Evolutionary conservation across 257 asterid species (phyloP), one percentile per base, ranked within the genome.

Genomic region (Knoxia roxburghii): DNA sequence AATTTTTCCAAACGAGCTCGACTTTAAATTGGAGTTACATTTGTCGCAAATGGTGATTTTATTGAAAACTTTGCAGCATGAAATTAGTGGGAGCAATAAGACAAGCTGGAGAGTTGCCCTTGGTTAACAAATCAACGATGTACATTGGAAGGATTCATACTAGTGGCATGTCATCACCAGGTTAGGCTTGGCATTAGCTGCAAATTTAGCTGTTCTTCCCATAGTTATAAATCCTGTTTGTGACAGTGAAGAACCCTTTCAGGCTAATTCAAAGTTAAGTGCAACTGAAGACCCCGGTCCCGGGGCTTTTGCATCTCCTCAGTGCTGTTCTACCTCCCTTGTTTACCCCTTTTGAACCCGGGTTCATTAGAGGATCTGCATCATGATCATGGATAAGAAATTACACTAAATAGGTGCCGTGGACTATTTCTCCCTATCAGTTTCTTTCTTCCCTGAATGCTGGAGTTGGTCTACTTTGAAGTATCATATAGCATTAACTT

Each of bases 81-180:
- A 88, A 89, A 76, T 79, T 88, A 57, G 76, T 93, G 55, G 79
- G 53, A 21, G 20, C 61, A 17, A 89, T 82, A 11, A 86, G 80
- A 64, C 95, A 86, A 39, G 9, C 84, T 46, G 98, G 97, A 43
- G 90, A 85, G 65, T 68, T 93, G 77, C 98, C 98, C 26, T 73
- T 93, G 64, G 94, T 93, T 52, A 93, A 90, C 84, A 87, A 81
- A 76, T 74, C 91, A 20, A 89, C 84, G 85, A 75, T 92, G 97
- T 80, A 92, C 78, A 55, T 87, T 1, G 93, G 93, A 74, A 83
- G 92, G 80, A 95, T 66, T 53, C 93, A 39, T 58, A 24, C 41
- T 50, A 67, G 84, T 30, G 75, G 81, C 29, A 72, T 79, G 69
- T 73, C 85, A 21, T 80, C 83, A 1, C 65, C 78, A 76, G 83